Evolutionary conservation across 768 basidiomycete genomes (phyloP), one percentile per base, ranked within the genome.

Genomic region (Glaciozyma martinii): DNA sequence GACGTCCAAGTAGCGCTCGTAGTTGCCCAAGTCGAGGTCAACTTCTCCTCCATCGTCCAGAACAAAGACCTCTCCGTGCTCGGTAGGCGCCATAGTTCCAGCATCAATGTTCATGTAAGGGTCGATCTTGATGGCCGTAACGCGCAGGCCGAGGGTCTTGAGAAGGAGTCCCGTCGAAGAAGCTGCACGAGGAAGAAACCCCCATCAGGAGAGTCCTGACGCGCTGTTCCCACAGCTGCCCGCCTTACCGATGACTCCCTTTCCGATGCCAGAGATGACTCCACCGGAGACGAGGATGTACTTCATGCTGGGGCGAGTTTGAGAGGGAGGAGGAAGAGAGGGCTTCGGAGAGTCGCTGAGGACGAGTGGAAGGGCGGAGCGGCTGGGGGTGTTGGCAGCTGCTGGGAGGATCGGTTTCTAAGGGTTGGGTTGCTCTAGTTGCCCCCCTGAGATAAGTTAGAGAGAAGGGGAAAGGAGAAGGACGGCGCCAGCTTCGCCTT

Each of bases 51-150:
- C 94, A 68, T 99, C 94, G 77, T 99, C 97, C 71, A 99, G 80
- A 52, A 97, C 94, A 74, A 95, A 98, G 8, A 98, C 94, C 80
- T 98, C 94, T 71, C 93, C 94, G 76, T 99, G 94, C 77, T 99
- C 94, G 21, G 92, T 94, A 19, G 94, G 94, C 57, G 90, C 82
- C 94, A 99, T 99, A 25, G 94, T 98, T 43, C 94, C 94, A 29
- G 94, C 94, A 81, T 99, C 94, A 73, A 99, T 97, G 79, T 99
- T 99, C 94, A 99, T 98, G 73, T 99, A 99, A 19, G 94, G 94
- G 76, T 99, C 94, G 74, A 99, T 98, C 80, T 99, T 99, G 82
- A 99, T 97, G 16, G 94, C 89, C 12, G 94, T 99, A 72, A 97
- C 94, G 79, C 92, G 95, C 66, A 95, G 81, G 55, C 94, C 94